Base-by-base conservation (phyloP, 2,329 filamentous ascomycete species). In the Fusarium irregulare region DNA sequence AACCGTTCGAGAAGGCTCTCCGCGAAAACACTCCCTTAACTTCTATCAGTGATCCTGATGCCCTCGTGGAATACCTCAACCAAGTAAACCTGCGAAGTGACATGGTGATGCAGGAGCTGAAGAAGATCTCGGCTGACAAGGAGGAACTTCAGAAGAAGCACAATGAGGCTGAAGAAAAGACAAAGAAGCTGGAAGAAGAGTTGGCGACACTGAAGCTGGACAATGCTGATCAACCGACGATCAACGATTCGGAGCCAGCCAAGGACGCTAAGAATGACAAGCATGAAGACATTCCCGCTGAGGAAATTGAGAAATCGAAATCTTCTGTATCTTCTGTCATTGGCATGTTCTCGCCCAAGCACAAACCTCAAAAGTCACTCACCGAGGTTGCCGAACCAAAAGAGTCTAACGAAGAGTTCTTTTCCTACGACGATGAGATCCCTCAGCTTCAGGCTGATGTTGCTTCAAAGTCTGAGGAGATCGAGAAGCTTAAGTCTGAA, bases 71-170 rank as follows among this genome's bases (percentile, higher is more conserved):
- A 80, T 99, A 98, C 76, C 85, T 99, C 28, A 93, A 91, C 73
- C 93, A 98, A 79, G 82, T 97, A 42, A 95, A 91, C 66, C 80
- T 94, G 56, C 95, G 97, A 76, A 91, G 91, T 44, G 93, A 97
- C 75, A 97, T 99, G 92, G 90, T 97, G 5, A 91, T 97, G 88
- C 92, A 97, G 47, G 96, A 99, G 80, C 84, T 98, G 60, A 98
- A 97, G 81, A 87, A 93, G 14, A 89, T 98, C 0, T 92, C 93
- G 0, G 87, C 87, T 6, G 94, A 98, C 76, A 91, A 92, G 63
- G 93, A 97, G 65, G 88, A 89, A 18, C 85, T 92, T 65, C 95
- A 93, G 78, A 92, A 91, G 80, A 93, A 92, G 78, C 82, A 90
- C 4, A 88, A 92, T n/a, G 88, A 91, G 50, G 84, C 87, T 0